Base-by-base conservation (phyloP, 2,329 filamentous ascomycete genomes). In the Alternaria hordeiaustralica region DNA sequence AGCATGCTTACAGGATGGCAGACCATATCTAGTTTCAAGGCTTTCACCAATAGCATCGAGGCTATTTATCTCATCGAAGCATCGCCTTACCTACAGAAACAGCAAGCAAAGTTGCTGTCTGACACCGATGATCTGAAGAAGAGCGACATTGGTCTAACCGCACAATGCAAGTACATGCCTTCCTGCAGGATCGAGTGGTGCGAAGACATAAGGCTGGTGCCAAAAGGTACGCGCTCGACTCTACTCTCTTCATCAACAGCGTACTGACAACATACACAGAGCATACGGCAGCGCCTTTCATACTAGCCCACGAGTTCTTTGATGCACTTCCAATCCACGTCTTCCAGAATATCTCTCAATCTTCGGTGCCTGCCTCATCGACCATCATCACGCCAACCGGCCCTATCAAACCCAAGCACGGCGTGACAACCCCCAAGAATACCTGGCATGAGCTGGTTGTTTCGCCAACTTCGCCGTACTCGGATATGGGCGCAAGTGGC, bases 301-400 rank as follows among this genome's bases (percentile, higher is more conserved):
- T 99, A 64, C 88, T 98, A 53, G 96, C 96, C 5, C 96, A 99
- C 79, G 96, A 99, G 78, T 98, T 99, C 85, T 99, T 99, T 82
- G 96, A 99, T 72, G 96, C 96, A 3, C 89, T 99, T 1, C 96
- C 96, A 33, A 97, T 99, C 71, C 94, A 99, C 79, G 90, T 93
- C 64, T 99, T 99, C 78, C 91, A 98, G 79, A 91, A 92, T 13
- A 86, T 95, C 55, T 79, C 86, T 2, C 47, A 82, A 83, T 67
- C 76, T 66, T 66, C 69, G 68, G 60, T 78, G 60, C 69, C 75
- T 57, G 81, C 71, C 65, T 79, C 67, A 66, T 77, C 85, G 41
- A 75, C 81, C 6, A 78, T 80, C 69, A 73, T 85, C n/a, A 82
- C 82, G 41, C 84, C 85, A 3, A 86, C 84, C 25, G 83, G 84